Evolutionary conservation across 176 grass and related monocot species (phyloP), one percentile per base, ranked within the genome.

Genomic region (Avena sativa): DNA sequence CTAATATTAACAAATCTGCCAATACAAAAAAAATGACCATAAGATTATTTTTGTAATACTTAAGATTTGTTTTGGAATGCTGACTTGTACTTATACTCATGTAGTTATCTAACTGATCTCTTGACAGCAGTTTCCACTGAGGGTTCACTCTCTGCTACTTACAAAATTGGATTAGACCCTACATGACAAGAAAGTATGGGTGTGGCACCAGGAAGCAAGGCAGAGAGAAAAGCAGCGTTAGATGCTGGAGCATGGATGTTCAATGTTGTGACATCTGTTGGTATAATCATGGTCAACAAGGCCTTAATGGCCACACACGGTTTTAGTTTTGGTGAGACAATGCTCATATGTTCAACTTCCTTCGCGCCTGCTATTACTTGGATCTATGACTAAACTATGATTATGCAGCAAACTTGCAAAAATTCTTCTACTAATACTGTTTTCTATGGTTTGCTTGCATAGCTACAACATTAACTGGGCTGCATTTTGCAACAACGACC

Each of bases 251-350:
- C 77, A 80, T 80, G 85, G 66, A 69, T 80, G 49, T 80, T 56
- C 51, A 70, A 82, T 70, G 64, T 82, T 82, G 80, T 70, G 48
- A 82, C 80, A 36, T 82, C 63, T 82, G 80, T 70, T 82, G 80
- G 80, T 38, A 81, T 81, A 50, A 81, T 81, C 79, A 81, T 81
- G 79, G 63, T 36, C 79, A 81, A 81, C 79, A 81, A 81, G 62
- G 62, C 79, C 26, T 52, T 69, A 69, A 81, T 81, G 79, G 79
- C 79, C 32, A 68, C 79, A 12, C 79, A 81, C 50, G 26, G 79
- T 36, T 81, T 81, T 68, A 81, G 79, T 68, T 81, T 81, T 68
- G 79, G 79, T 81, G 63, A 81, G 79, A 68, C 9, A 51, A 21
- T 81, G 15, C 62, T 52, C 28, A 50, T 32, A 81, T n/a, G 5